Percentiles rank a stretch among this genome's conserved stretches.
Evolutionary conservation across 306 rosid genomes (phyloP).

Genomic region (Prunus campanulata): DNA sequence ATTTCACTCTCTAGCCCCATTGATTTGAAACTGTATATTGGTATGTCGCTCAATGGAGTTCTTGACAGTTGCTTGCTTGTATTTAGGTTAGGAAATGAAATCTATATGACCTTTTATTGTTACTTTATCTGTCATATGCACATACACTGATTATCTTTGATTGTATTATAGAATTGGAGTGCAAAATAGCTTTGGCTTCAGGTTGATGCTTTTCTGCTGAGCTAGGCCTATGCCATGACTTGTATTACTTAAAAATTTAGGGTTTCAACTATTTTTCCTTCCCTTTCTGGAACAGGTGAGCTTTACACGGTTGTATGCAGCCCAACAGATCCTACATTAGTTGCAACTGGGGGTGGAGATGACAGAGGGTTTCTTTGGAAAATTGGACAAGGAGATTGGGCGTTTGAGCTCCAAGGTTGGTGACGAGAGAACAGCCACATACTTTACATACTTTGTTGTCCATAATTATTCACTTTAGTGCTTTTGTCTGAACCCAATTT

Average conservation of each 20-base stretch:
- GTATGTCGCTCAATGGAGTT: not conserved
- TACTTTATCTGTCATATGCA: not conserved
- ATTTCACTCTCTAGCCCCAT: not conserved
- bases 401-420: constrained; percentile 74
- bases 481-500: not conserved
- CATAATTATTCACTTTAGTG: not conserved
- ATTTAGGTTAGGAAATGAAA: not conserved
- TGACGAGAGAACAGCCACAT: constrained; percentile 1
- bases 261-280: not conserved
- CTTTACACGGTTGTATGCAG: constrained; percentile 69
- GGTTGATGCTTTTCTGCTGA: not conserved
- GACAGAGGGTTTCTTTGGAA: constrained; percentile 90
- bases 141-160: not conserved
- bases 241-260: not conserved
- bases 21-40: not conserved
- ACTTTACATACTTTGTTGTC: constrained; percentile 5
- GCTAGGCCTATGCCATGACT: not conserved
- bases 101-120: not conserved
- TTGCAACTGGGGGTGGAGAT: constrained; percentile 89
- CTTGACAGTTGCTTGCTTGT: not conserved
- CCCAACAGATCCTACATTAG: constrained; percentile 66
- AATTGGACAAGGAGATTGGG: constrained; percentile 79
- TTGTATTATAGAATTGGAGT: not conserved
- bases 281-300: constrained; percentile 44
- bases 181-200: not conserved